A percentile compares a stretch with the other conserved stretches of the same genome.
Conservation (phyloP, 139 green algal genomes). For the Chloropicon primus region DNA sequence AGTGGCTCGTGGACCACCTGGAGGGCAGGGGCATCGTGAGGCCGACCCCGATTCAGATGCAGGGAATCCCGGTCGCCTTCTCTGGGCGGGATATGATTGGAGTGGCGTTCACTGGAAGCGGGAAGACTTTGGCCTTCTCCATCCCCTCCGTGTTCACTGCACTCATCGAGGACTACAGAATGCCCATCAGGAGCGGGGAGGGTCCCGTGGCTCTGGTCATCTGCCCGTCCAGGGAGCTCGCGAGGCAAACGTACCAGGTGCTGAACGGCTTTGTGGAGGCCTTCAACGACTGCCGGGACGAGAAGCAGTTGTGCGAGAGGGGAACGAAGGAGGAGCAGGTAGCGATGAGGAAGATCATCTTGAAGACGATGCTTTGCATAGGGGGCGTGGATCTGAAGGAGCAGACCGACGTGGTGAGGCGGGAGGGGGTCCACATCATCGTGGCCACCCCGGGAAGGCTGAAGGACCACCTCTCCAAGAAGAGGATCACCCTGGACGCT, state of each 20-base stretch:
- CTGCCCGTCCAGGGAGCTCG: constrained; percentile 88
- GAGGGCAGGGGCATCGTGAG: constrained; percentile 60
- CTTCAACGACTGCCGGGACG: background rate
- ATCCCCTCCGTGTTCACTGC: constrained; percentile 82
- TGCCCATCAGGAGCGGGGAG: constrained; percentile 68
- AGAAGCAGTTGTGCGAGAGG: background rate
- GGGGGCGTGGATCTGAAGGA: constrained; percentile 55
- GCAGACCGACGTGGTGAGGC: constrained; percentile 18
- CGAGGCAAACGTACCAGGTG: constrained; percentile 76
- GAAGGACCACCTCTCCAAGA: constrained; percentile 88
- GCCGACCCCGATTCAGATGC: constrained; percentile 60
- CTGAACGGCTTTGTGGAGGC: constrained; percentile 32
- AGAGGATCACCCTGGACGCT: constrained; percentile 77
- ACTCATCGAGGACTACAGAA: constrained; percentile 47
- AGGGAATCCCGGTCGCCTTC: constrained; percentile 81
- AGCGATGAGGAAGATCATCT: background rate
- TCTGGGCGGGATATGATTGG: constrained; percentile 96
- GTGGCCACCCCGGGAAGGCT: constrained; percentile 85
- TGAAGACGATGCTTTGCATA: constrained; percentile 65
- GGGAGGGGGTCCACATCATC: constrained; percentile 72
- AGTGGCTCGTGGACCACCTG: constrained; percentile 29
- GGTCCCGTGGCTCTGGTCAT: constrained; percentile 83
- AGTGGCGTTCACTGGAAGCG: constrained; percentile 90
- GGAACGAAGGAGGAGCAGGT: background rate
- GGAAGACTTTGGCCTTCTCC: constrained; percentile 91